Evolutionary conservation across 73 alveolate species (phyloP).

Genomic region (Paramecium primaurelia): DNA sequence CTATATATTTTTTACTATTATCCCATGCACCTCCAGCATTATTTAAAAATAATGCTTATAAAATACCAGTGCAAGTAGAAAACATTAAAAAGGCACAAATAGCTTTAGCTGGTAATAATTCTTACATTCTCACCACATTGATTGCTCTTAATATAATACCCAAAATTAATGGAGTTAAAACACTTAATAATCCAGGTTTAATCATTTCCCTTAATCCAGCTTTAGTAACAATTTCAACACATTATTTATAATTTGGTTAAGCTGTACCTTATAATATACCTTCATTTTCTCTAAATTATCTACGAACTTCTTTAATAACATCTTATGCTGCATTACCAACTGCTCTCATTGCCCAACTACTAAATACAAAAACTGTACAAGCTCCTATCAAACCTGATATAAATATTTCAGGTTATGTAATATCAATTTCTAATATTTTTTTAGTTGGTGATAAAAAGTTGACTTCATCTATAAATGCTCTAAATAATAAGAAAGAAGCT

Average conservation of each 20-base stretch:
- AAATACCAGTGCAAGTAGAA: slow-evolving; percentile 87
- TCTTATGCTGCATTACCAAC: slow-evolving; percentile 85
- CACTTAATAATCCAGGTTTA: slow-evolving; percentile 78
- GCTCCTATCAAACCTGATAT: slow-evolving; percentile 79
- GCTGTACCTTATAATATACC: slow-evolving; percentile 75
- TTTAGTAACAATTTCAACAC: slow-evolving; percentile 73
- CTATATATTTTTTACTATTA: slow-evolving; percentile 89
- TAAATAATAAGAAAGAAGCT: slow-evolving; percentile 71
- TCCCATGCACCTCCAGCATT: slow-evolving; percentile 98
- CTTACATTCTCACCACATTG: slow-evolving; percentile 58
- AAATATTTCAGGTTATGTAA: slow-evolving; percentile 82
- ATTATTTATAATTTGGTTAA: slow-evolving; percentile 74
- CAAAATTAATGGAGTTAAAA: slow-evolving; percentile 70
- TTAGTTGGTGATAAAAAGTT: slow-evolving; percentile 61
- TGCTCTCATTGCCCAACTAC: slow-evolving; percentile 81
- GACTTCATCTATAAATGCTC: slow-evolving; percentile 90
- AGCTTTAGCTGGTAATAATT: slow-evolving; percentile 77
- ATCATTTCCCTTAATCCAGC: slow-evolving; percentile 86
- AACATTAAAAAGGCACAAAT: slow-evolving; percentile 85
- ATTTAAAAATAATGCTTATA: slow-evolving; percentile 86
- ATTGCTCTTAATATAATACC: slow-evolving; percentile 71
- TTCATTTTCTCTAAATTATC: slow-evolving; percentile 79
- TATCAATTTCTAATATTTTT: slow-evolving; percentile 65
- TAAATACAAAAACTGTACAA: slow-evolving; percentile 77
- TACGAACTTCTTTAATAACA: slow-evolving; percentile 82